Base-by-base conservation (phyloP, 1,139 yeast genomes). In the Saccharomyces hybrid region DNA sequence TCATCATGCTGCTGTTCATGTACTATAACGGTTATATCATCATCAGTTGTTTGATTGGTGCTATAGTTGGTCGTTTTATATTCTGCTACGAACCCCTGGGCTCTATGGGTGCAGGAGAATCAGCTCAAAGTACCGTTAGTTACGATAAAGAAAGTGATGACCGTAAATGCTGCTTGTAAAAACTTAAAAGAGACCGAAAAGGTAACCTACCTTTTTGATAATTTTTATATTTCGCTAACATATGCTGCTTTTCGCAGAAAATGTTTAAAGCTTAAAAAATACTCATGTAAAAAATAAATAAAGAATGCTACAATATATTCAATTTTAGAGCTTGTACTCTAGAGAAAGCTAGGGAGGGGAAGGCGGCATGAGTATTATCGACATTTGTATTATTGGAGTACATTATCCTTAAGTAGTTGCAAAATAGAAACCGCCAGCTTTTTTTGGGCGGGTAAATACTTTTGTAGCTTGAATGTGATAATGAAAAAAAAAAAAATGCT, bases 1-100 rank as follows among this genome's bases (percentile, higher is more conserved):
- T 84, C 54, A 78, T 84, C 62, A 84, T 84, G 87, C 75, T 84
- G 72, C 71, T 84, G 62, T 83, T 83, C 73, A 84, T 84, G 89
- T 83, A 83, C 72, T 84, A 81, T 72, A 84, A 84, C 62, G 89
- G 89, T 19, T 84, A 82, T 66, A 75, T 84, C 42, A 80, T 83
- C 55, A 80, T 84, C 55, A 77, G 82, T 21, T 82, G 86, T 68
- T 75, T 83, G 52, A 67, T 83, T 48, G 88, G 88, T 5, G 86
- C 85, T 2, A 68, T 82, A 42, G 64, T 83, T 54, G 89, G 88
- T 1, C 79, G 79, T 65, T 65, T 82, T 21, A 53, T 79, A 16
- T 80, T 81, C 68, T 73, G 76, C 19, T 75, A 72, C 57, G 80
- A 79, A 56, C 77, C 80, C 1, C 58, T 74, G 31, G 64, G 65